Conservation (phyloP, 176 grass and related monocot genomes). For the Elaeis guineensis region DNA sequence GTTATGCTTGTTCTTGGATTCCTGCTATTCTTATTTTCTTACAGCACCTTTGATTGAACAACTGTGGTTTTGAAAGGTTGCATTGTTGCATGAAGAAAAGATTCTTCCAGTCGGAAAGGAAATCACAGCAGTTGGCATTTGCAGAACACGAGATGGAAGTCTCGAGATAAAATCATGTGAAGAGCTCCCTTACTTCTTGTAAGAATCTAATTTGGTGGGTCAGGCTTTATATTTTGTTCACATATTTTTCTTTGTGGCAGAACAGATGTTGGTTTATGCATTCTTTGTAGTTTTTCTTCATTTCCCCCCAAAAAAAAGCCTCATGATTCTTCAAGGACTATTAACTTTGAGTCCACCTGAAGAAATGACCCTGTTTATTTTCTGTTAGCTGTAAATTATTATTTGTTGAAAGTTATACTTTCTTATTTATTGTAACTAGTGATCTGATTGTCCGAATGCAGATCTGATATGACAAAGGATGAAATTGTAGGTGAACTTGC, state of each 20-base stretch:
- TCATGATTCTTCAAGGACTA: too few species aligned
- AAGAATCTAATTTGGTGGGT: constrained; percentile 25
- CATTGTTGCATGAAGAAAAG: constrained; percentile 93
- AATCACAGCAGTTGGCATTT: constrained; percentile 78
- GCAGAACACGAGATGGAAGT: constrained; percentile 28
- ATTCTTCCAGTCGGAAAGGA: constrained; percentile 90
- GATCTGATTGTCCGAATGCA: constrained; percentile 27
- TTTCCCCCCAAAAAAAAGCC: too few species aligned
- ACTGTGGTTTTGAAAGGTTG: constrained; percentile 42
- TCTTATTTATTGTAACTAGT: not conserved
- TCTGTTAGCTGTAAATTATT: too few species aligned
- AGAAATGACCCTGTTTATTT: too few species aligned
- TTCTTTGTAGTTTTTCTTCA: too few species aligned
- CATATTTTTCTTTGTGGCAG: too few species aligned
- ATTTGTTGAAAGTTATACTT: too few species aligned
- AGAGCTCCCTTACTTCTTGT: constrained; percentile 92
- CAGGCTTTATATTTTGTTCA: too few species aligned
- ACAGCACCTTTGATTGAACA: not conserved
- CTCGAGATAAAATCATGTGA: constrained; percentile 57
- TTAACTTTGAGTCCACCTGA: not conserved
- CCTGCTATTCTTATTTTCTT: not conserved
- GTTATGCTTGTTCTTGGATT: not conserved
- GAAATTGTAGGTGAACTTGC: constrained; percentile 65
- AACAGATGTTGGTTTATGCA: too few species aligned
- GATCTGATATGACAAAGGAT: constrained; percentile 82